Evolutionary conservation across 345 rosid species (phyloP).

Genomic region (Eucalyptus virginea): DNA sequence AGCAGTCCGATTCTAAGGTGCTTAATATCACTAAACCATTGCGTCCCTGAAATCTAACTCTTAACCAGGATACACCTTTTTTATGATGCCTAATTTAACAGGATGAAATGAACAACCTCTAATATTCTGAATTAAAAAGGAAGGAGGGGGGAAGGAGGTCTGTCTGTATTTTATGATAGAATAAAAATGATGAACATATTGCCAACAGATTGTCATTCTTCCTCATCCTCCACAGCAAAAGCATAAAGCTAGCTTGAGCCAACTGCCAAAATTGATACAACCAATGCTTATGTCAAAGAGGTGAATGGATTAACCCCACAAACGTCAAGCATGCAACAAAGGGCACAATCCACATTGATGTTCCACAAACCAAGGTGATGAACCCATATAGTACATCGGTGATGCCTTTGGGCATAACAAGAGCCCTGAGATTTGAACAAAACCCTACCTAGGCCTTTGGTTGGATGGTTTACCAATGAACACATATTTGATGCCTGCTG

Average conservation of each 20-base stretch:
- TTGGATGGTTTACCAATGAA: constrained; percentile 89
- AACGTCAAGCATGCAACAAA: not conserved
- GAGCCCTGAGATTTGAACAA: not conserved
- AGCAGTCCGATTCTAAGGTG: not conserved
- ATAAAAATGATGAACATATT: not conserved
- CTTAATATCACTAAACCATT: not conserved
- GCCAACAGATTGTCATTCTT: not conserved
- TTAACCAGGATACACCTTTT: not conserved
- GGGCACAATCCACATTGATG: not conserved
- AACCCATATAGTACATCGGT: not conserved
- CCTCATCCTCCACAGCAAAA: not conserved
- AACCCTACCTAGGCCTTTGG: constrained; percentile 78
- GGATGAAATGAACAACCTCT: not conserved
- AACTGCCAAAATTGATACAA: not conserved
- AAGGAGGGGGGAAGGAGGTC: not conserved
- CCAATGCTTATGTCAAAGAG: not conserved
- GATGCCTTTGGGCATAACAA: not conserved
- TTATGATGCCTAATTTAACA: not conserved
- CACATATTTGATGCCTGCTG: constrained; percentile 72
- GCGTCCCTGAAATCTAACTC: not conserved
- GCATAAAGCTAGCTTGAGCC: not conserved
- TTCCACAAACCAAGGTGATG: not conserved
- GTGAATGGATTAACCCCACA: not conserved
- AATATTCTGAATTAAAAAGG: not conserved
- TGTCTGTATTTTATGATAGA: not conserved